A percentile compares a stretch with the other conserved stretches of the same genome.
phyloP scores from a whole-genome alignment of 805 yeast species.

The Kluyveromyces aestuarii region DNA sequence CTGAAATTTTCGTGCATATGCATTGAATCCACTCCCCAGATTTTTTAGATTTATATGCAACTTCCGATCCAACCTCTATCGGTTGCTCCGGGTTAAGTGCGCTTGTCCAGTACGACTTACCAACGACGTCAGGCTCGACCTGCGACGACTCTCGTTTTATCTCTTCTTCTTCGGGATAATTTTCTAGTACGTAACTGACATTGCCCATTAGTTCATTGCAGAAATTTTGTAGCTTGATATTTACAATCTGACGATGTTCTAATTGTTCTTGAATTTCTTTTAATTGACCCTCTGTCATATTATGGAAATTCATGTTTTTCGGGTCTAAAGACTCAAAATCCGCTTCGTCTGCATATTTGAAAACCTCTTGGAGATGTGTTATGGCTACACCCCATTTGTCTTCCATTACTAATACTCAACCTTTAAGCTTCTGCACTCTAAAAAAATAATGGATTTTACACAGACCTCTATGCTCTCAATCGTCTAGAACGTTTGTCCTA shows the following conservation, averaged over 20 bases:
- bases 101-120: conserved; percentile 42
- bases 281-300: conserved; percentile 32
- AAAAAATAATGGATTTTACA: too few species aligned
- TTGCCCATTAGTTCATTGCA: not conserved
- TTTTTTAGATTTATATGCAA: conserved; percentile 71
- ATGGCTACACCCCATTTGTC: conserved; percentile 63
- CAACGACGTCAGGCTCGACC: conserved; percentile 16
- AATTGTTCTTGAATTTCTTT: conserved; percentile 21
- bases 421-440: not conserved
- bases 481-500: not conserved
- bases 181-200: not conserved
- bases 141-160: conserved; percentile 15
- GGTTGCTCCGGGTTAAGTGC: conserved; percentile 53
- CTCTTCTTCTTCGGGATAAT: conserved; percentile 13
- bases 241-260: conserved; percentile 15
- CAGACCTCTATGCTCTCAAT: not conserved
- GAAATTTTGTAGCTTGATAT: not conserved
- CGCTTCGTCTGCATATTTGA: conserved; percentile 48
- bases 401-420: conserved; percentile 29
- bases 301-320: conserved; percentile 23
- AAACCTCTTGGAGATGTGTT: conserved; percentile 59
- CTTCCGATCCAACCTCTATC: conserved; percentile 62
- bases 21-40: conserved; percentile 95
- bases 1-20: conserved; percentile 67
- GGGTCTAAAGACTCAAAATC: conserved; percentile 36